phyloP scores from a whole-genome alignment of 148 eudicot species.

The Chenopodium album region DNA sequence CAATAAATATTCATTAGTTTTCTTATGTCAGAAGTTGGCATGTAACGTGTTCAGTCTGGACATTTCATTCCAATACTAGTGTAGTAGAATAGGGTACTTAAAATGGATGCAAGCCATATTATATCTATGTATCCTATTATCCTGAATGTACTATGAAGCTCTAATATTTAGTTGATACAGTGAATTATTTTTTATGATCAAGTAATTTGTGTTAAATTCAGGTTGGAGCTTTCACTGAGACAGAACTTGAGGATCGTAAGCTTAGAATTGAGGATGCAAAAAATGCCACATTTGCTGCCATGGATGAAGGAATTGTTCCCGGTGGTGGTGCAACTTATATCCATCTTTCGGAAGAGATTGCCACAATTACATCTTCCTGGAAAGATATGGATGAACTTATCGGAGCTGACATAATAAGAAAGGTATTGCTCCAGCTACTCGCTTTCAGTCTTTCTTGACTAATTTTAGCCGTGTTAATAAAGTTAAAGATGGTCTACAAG shows the following conservation, averaged over 20 bases:
- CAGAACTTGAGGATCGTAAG: constrained; percentile 88
- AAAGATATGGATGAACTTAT: constrained; percentile 74
- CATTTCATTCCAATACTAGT: neutral
- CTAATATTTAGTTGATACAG: neutral
- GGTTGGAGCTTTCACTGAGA: constrained; percentile 95
- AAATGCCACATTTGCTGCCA: constrained; percentile 86
- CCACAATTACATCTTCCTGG: constrained; percentile 44
- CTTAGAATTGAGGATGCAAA: constrained; percentile 95
- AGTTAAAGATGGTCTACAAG: neutral
- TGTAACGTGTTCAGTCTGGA: no score
- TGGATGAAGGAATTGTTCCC: constrained; percentile 92
- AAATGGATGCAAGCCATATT: neutral
- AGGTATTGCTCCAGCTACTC: constrained; percentile 42
- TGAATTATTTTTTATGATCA: neutral
- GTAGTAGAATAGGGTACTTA: neutral
- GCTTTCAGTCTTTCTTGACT: neutral
- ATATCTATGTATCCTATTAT: neutral
- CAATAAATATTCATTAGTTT: neutral
- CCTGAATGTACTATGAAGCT: neutral
- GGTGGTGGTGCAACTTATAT: constrained; percentile 92
- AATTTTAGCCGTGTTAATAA: neutral
- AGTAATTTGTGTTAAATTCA: constrained; percentile 23
- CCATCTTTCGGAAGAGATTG: constrained; percentile 77
- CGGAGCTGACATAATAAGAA: constrained; percentile 76
- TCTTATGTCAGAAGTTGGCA: neutral